Percentiles rank a stretch among this genome's conserved stretches.
These are phyloP conservation scores for Sporothrix euskadiensis DNA, from an alignment of 2,329 filamentous ascomycete genomes.

Conservation along the genomic window DNA sequence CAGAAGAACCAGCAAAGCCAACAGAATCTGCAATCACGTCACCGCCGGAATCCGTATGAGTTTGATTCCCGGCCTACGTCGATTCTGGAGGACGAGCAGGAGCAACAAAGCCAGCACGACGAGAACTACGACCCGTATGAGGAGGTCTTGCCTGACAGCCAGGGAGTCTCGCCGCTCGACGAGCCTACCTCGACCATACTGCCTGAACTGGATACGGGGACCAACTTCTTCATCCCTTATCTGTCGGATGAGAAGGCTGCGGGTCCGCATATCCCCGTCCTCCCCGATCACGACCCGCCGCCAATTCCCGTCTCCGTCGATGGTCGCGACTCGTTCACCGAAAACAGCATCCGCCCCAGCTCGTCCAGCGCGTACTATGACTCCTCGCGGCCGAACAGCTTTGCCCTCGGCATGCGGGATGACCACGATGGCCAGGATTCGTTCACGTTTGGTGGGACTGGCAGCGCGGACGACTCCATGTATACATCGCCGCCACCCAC, in stretches of 20 bases:
- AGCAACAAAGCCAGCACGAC: not conserved
- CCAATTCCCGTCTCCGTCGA: slow-evolving; percentile 44
- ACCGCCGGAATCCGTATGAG: slow-evolving; percentile 24
- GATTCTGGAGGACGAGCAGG: slow-evolving; percentile 31
- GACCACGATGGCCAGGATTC: slow-evolving; percentile 44
- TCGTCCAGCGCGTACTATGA: slow-evolving; percentile 47
- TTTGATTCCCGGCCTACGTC: slow-evolving; percentile 38
- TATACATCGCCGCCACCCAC: slow-evolving; percentile 35
- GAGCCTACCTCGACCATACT: slow-evolving; percentile 41
- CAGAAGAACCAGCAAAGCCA: not conserved
- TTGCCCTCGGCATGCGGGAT: slow-evolving; percentile 43
- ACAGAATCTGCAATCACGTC: not conserved
- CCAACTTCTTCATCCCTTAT: slow-evolving; percentile 53
- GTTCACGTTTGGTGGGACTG: slow-evolving; percentile 45
- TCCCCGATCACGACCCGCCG: slow-evolving; percentile 55
- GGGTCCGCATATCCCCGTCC: slow-evolving; percentile 33
- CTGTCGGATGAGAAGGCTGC: slow-evolving; percentile 40
- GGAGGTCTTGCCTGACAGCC: slow-evolving; percentile 34
- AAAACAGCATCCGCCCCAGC: slow-evolving; percentile 37
- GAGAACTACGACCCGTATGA: slow-evolving; percentile 5
- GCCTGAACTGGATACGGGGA: slow-evolving; percentile 54
- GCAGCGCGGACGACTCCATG: slow-evolving; percentile 23
- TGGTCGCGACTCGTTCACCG: slow-evolving; percentile 36
- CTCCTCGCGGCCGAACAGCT: slow-evolving; percentile 47
- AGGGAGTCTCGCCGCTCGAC: slow-evolving; percentile 38